Evolutionary conservation across 352 stramenopile species (phyloP), one percentile per base, ranked within the genome.

Genomic region (Pythium phragmitis): DNA sequence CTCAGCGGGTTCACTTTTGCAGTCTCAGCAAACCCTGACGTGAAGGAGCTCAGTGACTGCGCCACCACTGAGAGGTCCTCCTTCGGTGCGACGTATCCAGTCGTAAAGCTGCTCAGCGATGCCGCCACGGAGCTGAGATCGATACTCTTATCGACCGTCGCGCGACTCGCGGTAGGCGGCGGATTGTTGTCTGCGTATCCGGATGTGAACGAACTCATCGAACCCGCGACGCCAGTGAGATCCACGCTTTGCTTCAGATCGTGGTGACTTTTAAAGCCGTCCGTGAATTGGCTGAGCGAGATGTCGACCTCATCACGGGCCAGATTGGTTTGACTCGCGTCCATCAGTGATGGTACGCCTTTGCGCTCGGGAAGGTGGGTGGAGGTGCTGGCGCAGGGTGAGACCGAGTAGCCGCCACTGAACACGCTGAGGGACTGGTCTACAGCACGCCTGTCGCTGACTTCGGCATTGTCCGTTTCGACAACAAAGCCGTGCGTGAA

Each of bases 221-320:
- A 67, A 11, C 52, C 42, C 9, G 50, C 42, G 12, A 60, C 60
- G 11, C 36, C 28, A 26, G 19, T 62, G 16, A 70, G n/a, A 56
- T 61, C 59, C n/a, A 62, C 2, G 37, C 59, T 61, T 57, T 59
- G 49, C 36, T 42, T 9, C 21, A 36, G 12, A 12, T 57, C 47
- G 14, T 33, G 39, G n/a, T 34, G 13, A 37, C 37, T 42, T 23
- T 59, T 53, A 28, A 77, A 82, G 1, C 75, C 77, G 7, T 57
- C 48, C 1, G 65, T 85, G 52, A 82, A 85, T 12, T 63, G 56
- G 16, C 72, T 85, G 30, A 82, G 52, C 4, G 78, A 87, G 6
- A 57, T 62, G 37, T 70, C 65, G 4, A 78, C 71, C 17, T 66
- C 58, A 14, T 17, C 26, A 13, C 23, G 33, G 8, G 50, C 43